Percentiles rank a stretch among this genome's conserved stretches.
These are phyloP conservation scores for Entomortierella beljakovae DNA, from an alignment of 192 early-diverging fungal genomes.

Conservation along the genomic window DNA sequence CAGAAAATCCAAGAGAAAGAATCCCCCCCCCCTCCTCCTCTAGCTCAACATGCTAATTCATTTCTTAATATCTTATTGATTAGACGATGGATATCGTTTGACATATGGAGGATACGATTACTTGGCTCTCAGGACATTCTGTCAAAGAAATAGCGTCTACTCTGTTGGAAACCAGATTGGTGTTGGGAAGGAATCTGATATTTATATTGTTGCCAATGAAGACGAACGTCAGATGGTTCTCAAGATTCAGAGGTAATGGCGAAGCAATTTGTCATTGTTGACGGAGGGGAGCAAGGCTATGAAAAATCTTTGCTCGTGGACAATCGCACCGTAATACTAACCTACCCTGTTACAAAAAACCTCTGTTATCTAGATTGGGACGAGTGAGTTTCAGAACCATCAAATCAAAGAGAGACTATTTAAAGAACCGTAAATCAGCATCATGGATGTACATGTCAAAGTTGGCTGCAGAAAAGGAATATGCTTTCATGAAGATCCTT, in stretches of 20 bases:
- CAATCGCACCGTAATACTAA: too few relatives aligned
- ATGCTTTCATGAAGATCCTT: conserved; percentile 96
- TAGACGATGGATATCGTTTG: conserved; percentile 95
- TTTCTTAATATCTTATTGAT: conserved; percentile 9
- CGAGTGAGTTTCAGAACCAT: conserved; percentile 96
- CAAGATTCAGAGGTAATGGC: conserved; percentile 87
- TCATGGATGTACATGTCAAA: conserved; percentile 99
- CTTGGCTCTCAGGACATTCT: conserved; percentile 93
- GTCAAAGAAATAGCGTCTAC: conserved; percentile 84
- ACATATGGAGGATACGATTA: conserved; percentile 99
- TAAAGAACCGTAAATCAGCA: conserved; percentile 92
- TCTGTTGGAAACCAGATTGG: conserved; percentile 99
- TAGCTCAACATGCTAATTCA: neutral
- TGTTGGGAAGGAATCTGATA: conserved; percentile 99
- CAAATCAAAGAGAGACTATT: conserved; percentile 98
- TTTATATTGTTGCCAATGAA: conserved; percentile 96
- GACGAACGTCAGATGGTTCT: conserved; percentile 92
- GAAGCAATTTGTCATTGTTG: neutral
- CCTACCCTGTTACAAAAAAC: neutral
- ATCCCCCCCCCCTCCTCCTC: too few relatives aligned
- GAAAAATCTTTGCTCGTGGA: too few relatives aligned
- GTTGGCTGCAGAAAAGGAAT: conserved; percentile 98
- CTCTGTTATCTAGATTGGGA: conserved; percentile 74
- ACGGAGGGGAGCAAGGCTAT: neutral
- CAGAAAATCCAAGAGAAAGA: too few relatives aligned